phyloP scores from a whole-genome alignment of 306 rosid genomes.

The Pyrus betulifolia region DNA sequence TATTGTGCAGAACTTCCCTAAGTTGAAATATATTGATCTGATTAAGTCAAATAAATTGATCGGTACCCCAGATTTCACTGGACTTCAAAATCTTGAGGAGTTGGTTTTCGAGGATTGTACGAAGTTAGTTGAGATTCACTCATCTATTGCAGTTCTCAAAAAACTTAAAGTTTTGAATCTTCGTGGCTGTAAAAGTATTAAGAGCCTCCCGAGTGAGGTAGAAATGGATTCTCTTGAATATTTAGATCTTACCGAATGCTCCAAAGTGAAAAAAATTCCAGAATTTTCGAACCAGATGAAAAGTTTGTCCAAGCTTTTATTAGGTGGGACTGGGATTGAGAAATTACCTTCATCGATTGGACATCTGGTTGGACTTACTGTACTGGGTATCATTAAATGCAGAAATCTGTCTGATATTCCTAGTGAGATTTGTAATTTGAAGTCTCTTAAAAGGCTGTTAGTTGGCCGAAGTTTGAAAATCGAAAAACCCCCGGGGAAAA shows the following conservation, averaged over 20 bases:
- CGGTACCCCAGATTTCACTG: slow-evolving; percentile 10
- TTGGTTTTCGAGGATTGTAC: background rate
- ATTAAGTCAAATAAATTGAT: background rate
- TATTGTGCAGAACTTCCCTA: background rate
- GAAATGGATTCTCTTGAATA: background rate
- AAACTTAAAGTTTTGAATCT: background rate
- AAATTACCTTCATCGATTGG: background rate
- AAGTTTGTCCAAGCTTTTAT: background rate
- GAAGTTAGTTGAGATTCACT: slow-evolving; percentile 3
- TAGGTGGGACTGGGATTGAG: background rate
- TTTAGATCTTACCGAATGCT: background rate
- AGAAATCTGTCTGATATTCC: background rate
- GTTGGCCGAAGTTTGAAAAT: too few species aligned
- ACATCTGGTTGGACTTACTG: background rate
- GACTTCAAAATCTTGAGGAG: background rate
- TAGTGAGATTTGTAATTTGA: too few species aligned
- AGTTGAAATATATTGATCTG: slow-evolving; percentile 3
- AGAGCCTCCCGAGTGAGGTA: background rate
- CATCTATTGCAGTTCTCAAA: slow-evolving; percentile 1
- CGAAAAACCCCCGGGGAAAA: too few species aligned
- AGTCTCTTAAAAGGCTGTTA: too few species aligned
- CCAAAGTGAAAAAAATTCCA: slow-evolving; percentile 6
- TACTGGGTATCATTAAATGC: background rate
- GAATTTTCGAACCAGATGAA: background rate
- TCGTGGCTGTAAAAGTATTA: background rate